Evolutionary conservation across 2,329 filamentous ascomycete genomes (phyloP), one percentile per base, ranked within the genome.

Genomic region (Pseudodiploospora longispora): DNA sequence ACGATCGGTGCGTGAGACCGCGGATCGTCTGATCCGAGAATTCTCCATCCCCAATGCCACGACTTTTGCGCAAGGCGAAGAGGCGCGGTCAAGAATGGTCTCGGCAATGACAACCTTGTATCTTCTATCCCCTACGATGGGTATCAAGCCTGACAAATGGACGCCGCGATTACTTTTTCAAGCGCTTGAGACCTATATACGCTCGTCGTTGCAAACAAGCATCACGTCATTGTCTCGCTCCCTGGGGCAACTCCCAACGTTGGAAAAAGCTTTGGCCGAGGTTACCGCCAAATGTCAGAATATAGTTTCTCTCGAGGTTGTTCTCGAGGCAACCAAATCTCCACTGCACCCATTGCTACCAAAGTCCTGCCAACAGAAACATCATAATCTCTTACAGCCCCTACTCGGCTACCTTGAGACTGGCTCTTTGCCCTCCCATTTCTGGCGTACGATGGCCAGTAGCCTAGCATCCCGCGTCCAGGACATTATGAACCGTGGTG

Each of bases 381-480:
- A 64, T 19, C 49, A 58, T 3, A 76, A 70, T 46, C 75, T 96
- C 36, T 72, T 96, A 0, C 77, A 83, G 46, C 83, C 83, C 0
- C 69, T 95, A 0, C 75, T 95, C 6, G 69, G 77, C 8, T 73
- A 83, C n/a, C 76, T 98, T 6, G 93, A 97, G 63, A 95, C 89
- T 0, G 80, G 86, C 0, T 93, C 87, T 2, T 70, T 98, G 10
- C 81, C 88, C 1, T 91, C 86, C 1, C 95, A 91, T 62, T 98
- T 95, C 67, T 98, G 93, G 89, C 78, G 93, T 42, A 86, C 85
- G 6, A 76, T 97, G 56, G 93, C 93, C 0, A 80, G 85, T 1
- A 83, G 80, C 44, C 72, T 97, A 47, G 79, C 84, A 4, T 71
- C 81, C 0, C 78, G 87, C 27, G 88, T 95, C 0, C 83, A 89